These are phyloP conservation scores for Lactarius hatsudake DNA, from an alignment of 768 basidiomycete species.

Conservation along the genomic window DNA sequence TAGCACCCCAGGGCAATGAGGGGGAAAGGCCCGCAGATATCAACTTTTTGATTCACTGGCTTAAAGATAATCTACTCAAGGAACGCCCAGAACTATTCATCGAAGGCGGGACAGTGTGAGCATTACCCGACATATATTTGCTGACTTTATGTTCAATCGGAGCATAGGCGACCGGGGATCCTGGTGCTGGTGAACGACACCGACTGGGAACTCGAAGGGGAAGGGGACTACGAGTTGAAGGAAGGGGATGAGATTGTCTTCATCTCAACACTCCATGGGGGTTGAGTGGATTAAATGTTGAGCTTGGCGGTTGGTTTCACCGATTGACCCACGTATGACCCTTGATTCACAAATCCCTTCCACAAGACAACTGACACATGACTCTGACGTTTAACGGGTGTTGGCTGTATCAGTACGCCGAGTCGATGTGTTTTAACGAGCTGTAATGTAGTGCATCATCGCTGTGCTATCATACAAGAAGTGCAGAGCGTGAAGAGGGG, in stretches of 20 bases:
- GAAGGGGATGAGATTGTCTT: slow-evolving; percentile 87
- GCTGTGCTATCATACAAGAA: neutral
- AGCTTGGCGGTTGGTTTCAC: neutral
- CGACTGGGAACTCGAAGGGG: slow-evolving; percentile 25
- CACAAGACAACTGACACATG: too few relatives aligned
- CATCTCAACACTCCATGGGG: slow-evolving; percentile 94
- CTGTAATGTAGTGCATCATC: neutral
- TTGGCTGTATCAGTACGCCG: neutral
- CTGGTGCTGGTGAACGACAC: slow-evolving; percentile 68
- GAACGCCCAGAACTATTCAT: slow-evolving; percentile 89
- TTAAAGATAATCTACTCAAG: slow-evolving; percentile 73
- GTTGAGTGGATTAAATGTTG: slow-evolving; percentile 48
- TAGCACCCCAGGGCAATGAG: slow-evolving; percentile 35
- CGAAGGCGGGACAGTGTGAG: slow-evolving; percentile 84
- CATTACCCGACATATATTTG: slow-evolving; percentile 25
- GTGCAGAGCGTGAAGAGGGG: neutral
- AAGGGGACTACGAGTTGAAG: slow-evolving; percentile 22
- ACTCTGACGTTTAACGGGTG: neutral
- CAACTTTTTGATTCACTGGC: slow-evolving; percentile 72
- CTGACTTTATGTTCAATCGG: neutral
- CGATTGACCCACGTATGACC: neutral
- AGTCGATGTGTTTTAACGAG: neutral
- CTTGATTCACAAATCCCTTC: neutral
- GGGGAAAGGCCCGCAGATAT: slow-evolving; percentile 55
- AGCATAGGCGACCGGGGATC: slow-evolving; percentile 85